phyloP scores from a whole-genome alignment of 495 filamentous ascomycete species.

The Neurospora sp. region DNA sequence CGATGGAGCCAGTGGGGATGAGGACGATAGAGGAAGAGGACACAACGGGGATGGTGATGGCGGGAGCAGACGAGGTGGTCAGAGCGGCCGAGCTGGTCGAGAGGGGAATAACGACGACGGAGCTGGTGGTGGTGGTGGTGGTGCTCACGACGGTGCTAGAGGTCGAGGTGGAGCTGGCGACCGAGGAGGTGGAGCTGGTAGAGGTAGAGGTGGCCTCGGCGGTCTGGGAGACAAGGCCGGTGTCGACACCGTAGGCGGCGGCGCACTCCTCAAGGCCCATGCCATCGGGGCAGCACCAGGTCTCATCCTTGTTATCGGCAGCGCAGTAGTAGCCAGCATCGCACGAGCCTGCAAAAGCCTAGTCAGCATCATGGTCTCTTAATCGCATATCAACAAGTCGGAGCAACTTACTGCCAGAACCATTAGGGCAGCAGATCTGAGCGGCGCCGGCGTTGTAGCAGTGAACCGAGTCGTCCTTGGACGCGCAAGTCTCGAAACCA shows the following conservation, averaged over 20 bases:
- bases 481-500: constrained; percentile 31
- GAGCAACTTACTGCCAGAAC: constrained; percentile 31
- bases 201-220: constrained; percentile 14
- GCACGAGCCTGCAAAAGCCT: constrained; percentile 30
- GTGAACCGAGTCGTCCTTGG: constrained; percentile 29
- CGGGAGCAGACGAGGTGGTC: constrained; percentile 7
- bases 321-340: constrained; percentile 39
- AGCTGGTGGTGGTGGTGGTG: constrained; percentile 3
- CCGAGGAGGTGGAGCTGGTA: constrained; percentile 6
- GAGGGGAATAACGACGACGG: neutral
- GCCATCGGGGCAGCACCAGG: constrained; percentile 38
- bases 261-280: constrained; percentile 35
- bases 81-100: constrained; percentile 3
- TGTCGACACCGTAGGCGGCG: constrained; percentile 25
- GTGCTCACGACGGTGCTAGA: neutral
- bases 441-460: constrained; percentile 33
- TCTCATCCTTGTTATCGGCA: constrained; percentile 24
- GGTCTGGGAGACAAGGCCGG: constrained; percentile 29
- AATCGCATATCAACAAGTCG: neutral
- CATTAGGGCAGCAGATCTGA: constrained; percentile 36
- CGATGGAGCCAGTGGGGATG: neutral
- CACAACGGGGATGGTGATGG: neutral
- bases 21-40: constrained; percentile 1
- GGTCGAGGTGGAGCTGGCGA: constrained; percentile 10
- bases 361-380: neutral